Conservation (phyloP, 495 filamentous ascomycete genomes). For the Neurospora sp. region DNA sequence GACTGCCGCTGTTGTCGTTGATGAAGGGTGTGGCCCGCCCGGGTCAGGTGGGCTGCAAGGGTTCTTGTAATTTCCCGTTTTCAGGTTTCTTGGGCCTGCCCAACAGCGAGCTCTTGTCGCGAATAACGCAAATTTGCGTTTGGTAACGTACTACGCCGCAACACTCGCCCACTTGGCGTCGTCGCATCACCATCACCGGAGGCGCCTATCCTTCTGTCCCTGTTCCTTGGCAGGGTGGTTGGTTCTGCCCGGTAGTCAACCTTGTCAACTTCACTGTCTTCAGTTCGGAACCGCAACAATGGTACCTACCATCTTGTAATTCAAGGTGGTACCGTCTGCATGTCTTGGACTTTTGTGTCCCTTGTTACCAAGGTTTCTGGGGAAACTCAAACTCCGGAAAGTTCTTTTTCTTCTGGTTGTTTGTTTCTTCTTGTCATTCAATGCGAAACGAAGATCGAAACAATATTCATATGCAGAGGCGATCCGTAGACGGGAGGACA, state of each 20-base stretch:
- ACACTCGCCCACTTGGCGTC: background rate
- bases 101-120: background rate
- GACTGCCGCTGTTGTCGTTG: background rate
- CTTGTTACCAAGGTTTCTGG: background rate
- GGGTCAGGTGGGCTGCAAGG: background rate
- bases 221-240: background rate
- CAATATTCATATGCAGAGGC: background rate
- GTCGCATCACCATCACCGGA: background rate
- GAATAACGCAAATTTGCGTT: background rate
- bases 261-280: background rate
- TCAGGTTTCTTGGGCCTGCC: background rate
- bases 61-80: background rate
- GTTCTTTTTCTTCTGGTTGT: background rate
- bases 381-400: background rate
- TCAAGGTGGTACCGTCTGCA: background rate
- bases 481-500: background rate
- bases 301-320: background rate
- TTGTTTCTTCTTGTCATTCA: background rate
- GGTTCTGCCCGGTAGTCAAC: background rate
- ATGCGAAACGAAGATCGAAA: background rate
- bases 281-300: background rate
- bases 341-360: background rate
- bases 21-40: background rate
- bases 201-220: background rate
- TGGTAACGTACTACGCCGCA: background rate